These are phyloP conservation scores for Paulownia fortunei DNA, from an alignment of 257 asterid genomes.

Conservation along the genomic window DNA sequence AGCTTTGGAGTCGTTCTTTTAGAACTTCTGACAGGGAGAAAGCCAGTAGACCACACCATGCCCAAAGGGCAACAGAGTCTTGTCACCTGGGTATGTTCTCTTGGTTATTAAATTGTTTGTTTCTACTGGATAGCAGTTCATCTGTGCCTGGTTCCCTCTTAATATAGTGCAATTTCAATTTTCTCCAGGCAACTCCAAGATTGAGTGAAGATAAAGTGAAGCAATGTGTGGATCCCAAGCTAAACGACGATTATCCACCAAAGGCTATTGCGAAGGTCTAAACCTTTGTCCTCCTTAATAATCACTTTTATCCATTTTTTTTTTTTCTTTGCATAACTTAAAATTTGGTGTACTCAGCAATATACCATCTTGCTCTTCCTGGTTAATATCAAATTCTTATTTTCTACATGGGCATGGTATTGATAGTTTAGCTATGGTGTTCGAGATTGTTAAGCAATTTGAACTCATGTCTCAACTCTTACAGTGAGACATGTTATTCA, in stretches of 20 bases:
- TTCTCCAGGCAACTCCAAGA: conserved; percentile 88
- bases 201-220: conserved; percentile 97
- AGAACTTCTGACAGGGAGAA: conserved; percentile 91
- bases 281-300: neutral
- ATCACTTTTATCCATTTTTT: too few relatives aligned
- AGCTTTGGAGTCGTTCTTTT: conserved; percentile 94
- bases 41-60: conserved; percentile 97
- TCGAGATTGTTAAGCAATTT: too few relatives aligned
- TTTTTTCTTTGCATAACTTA: too few relatives aligned
- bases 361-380: too few relatives aligned
- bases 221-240: conserved; percentile 97
- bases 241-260: conserved; percentile 78
- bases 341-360: too few relatives aligned
- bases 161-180: conserved; percentile 8
- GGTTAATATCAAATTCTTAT: too few relatives aligned
- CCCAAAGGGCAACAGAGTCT: conserved; percentile 98
- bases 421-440: too few relatives aligned
- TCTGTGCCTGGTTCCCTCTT: neutral
- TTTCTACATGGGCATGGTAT: neutral
- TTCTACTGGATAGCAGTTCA: neutral
- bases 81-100: conserved; percentile 75
- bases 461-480: too few relatives aligned
- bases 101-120: neutral
- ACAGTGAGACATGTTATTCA: too few relatives aligned
- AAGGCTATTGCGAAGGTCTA: conserved; percentile 91